Evolutionary conservation across 331 rosid genomes (phyloP), one percentile per base, ranked within the genome.

Genomic region (Quercus lobata): DNA sequence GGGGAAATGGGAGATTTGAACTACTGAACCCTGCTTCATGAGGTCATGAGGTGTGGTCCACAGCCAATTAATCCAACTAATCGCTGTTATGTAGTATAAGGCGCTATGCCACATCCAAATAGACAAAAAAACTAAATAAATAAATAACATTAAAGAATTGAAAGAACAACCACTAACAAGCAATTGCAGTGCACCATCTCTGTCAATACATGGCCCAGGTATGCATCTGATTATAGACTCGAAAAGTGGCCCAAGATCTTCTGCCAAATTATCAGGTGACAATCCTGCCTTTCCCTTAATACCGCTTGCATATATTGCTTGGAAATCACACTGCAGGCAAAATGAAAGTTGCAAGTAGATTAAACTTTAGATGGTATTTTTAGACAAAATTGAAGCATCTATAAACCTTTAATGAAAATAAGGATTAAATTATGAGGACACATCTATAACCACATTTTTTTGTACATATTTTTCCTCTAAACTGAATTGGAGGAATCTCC

Each of bases 161-260:
- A 72, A 80, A 52, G 76, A 83, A 77, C 16, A 83, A 70, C 72
- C 81, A 89, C 97, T 84, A 29, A 96, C 98, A 81, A 96, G 98
- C 99, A 96, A 90, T 90, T 93, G 99, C 82, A 96, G 89, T 46
- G 98, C 87, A 66, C 99, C 98, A 76, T 93, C 98, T 87, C 90
- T 92, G 70, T 84, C 99, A 86, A 96, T 96, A 53, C 76, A 88
- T 49, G 99, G 98, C 78, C 99, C 99, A 57, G 99, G 99, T 69
- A 96, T 96, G 88, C 99, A 96, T 96, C 98, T 91, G 83, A 90
- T 89, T 57, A 96, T 86, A 79, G 98, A 62, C 89, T 96, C 99
- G 37, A 96, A 96, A 82, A 96, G 93, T 56, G 99, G 99, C 54
- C 97, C 98, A 80, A 96, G 99, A 84, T 96, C 99, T 34, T 93